Evolutionary conservation across 306 rosid species (phyloP).

Genomic region (Inga oerstediana): DNA sequence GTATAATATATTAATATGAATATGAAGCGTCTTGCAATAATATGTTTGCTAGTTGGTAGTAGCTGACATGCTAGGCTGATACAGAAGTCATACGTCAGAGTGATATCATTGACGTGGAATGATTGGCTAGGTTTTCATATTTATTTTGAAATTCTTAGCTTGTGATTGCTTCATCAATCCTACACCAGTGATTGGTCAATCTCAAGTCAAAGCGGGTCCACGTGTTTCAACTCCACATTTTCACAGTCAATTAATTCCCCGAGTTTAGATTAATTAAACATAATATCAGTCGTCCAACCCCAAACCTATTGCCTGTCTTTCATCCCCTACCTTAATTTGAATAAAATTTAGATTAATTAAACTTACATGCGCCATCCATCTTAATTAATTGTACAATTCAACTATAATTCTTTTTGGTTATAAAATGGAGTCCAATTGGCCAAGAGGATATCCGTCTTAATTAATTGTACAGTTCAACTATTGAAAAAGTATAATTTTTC

Average conservation of each 20-base stretch:
- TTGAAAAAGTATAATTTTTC: too few relatives aligned
- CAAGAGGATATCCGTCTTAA: too few relatives aligned
- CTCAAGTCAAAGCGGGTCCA: conserved; percentile 35
- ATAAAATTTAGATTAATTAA: neutral
- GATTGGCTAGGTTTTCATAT: neutral
- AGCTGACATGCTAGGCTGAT: conserved; percentile 25
- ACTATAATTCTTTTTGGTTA: too few relatives aligned
- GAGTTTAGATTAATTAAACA: neutral
- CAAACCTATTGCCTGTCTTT: neutral
- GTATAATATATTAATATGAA: neutral
- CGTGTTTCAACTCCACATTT: neutral
- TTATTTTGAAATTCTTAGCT: conserved; percentile 6
- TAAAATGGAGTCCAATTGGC: too few relatives aligned
- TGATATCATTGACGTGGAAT: conserved; percentile 17
- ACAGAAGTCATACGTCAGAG: neutral
- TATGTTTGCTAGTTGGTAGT: conserved; percentile 21
- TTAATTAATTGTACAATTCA: too few relatives aligned
- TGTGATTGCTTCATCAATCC: conserved; percentile 32
- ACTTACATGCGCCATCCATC: too few relatives aligned
- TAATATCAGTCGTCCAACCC: neutral
- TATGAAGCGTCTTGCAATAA: neutral
- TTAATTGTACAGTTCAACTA: too few relatives aligned
- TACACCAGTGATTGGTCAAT: conserved; percentile 18
- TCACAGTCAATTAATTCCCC: neutral
- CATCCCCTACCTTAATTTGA: neutral